phyloP scores from a whole-genome alignment of 2,329 filamentous ascomycete species.

The Zymoseptoria pseudotritici region DNA sequence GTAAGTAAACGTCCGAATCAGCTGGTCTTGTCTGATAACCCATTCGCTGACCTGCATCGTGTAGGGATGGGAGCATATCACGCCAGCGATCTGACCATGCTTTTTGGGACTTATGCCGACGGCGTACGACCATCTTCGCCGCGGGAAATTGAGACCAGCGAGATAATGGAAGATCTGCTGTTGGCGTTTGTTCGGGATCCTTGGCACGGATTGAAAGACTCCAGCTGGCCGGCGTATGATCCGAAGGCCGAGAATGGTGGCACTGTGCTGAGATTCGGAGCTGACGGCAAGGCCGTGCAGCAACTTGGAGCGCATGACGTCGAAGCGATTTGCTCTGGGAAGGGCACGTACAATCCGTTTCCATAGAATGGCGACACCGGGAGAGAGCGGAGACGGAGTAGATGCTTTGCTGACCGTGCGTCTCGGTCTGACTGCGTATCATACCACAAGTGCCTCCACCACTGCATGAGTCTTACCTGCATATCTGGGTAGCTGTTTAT shows the following conservation, averaged over 20 bases:
- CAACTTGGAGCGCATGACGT: constrained; percentile 10
- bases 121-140: constrained; percentile 21
- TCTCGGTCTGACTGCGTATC: background rate
- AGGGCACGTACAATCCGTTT: background rate
- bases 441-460: background rate
- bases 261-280: constrained; percentile 15
- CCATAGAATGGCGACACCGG: background rate
- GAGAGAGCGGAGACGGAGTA: background rate
- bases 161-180: constrained; percentile 32
- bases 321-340: constrained; percentile 13
- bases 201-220: constrained; percentile 14
- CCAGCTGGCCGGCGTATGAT: constrained; percentile 30
- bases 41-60: background rate
- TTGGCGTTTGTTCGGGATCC: constrained; percentile 32
- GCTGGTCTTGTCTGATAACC: background rate
- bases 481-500: background rate
- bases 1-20: background rate
- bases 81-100: constrained; percentile 28
- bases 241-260: constrained; percentile 8
- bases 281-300: constrained; percentile 15
- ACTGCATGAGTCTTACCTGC: background rate
- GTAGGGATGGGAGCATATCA: constrained; percentile 32
- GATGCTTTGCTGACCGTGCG: background rate
- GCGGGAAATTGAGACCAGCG: constrained; percentile 26
- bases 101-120: constrained; percentile 31